Base-by-base conservation (phyloP, 352 stramenopile species). In the Phytophthora megakarya region DNA sequence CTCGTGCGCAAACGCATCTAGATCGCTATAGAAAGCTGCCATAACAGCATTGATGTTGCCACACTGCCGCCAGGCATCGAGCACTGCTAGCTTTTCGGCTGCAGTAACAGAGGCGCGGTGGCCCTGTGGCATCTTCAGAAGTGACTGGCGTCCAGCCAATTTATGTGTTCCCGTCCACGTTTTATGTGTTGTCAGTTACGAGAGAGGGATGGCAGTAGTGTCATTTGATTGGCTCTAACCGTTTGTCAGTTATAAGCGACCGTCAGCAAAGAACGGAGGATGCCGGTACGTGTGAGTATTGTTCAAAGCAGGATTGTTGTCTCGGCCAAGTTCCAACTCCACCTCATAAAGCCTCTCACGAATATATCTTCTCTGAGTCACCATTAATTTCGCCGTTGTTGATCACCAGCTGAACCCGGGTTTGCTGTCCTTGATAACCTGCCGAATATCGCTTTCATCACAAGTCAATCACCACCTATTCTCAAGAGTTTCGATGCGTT, bases 211-310 rank as follows among this genome's bases (percentile, higher is more conserved):
- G 9, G 11, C 6, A 43, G n/a, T 43, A 43, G 22, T 10, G 37
- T 22, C 1, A 5, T 22, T 43, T 43, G 37, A 43, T 43, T 22
- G 37, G 37, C 37, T 43, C 11, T 43, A 43, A 43, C 22, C 15
- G 3, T 11, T 43, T 43, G 37, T 22, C 37, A 43, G 37, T 43
- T 22, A 43, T 21, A 43, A n/a, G 37, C 37, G 37, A 43, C 15
- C 37, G 37, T 43, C 37, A 43, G 37, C 22, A 43, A 43, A 43
- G n/a, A 43, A 23, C 37, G 37, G 37, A 43, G 37, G 37, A 43
- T 21, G 37, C 37, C 37, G 37, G 37, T 40, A n/a, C n/a, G n/a
- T n/a, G n/a, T n/a, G n/a, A n/a, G n/a, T n/a, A n/a, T n/a, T n/a
- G n/a, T n/a, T n/a, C n/a, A n/a, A n/a, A n/a, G n/a, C n/a, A n/a